Evolutionary conservation across 2,329 filamentous ascomycete genomes (phyloP), one percentile per base, ranked within the genome.

Genomic region (Fusarium drepaniforme): DNA sequence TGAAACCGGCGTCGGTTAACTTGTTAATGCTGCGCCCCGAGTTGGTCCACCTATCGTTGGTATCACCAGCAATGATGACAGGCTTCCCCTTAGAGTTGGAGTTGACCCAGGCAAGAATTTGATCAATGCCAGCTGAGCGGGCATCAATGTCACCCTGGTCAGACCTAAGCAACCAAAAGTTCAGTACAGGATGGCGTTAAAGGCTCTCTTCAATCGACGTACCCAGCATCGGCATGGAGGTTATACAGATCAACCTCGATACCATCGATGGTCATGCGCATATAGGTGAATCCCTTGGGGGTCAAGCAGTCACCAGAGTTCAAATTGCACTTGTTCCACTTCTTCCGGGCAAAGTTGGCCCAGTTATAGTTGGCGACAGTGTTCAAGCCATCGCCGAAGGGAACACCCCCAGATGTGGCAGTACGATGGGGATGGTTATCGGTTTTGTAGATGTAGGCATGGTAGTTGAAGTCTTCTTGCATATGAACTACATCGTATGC

Each of bases 401-500:
- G 87, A 1, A 90, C 91, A 28, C 89, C 90, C n/a, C 92, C 91
- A 7, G 90, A 91, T 3, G 91, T 93, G 0, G 90, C 80, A 1
- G 91, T 93, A 64, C 91, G 87, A 81, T 88, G 87, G 5, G 89
- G 84, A 76, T 92, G 90, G 51, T 85, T 86, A 79, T 91, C 89
- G 16, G 88, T 89, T 12, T 84, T 84, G 81, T 93, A 93, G 73
- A 93, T 87, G 67, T 86, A 85, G 11, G 89, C 88, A 75, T 93
- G 91, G 81, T 90, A 93, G 82, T 92, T 92, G 85, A 93, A 93
- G 80, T 93, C 90, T 84, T 93, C 92, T 80, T 93, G 92, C 16
- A 92, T 83, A 73, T 93, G 86, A 78, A 93, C 90, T 33, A 93
- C 82, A 74, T 91, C 90, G 81, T 90, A 91, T 66, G 82, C 86